Conservation (phyloP, 2,329 filamentous ascomycete species). For the Aphanoascus verrucosus region DNA sequence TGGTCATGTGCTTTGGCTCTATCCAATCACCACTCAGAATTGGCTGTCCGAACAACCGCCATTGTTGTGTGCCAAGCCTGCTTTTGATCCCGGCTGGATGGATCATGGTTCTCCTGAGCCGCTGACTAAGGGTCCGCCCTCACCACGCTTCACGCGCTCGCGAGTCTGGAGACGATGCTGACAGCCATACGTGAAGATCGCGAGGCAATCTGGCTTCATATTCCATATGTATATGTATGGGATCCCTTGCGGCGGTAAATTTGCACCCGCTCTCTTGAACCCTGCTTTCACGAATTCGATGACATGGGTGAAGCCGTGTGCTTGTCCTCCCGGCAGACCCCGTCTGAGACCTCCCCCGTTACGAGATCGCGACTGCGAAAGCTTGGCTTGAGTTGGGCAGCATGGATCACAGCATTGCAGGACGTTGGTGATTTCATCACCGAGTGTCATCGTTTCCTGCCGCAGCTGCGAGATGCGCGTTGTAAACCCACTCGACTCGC, state of each 20-base stretch:
- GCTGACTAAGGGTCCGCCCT: neutral
- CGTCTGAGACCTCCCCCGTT: neutral
- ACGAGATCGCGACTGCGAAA: neutral
- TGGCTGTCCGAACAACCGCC: conserved; percentile 5
- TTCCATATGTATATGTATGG: too few relatives aligned
- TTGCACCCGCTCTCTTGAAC: too few relatives aligned
- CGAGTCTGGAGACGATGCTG: neutral
- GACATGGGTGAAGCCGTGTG: too few relatives aligned
- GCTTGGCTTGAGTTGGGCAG: neutral
- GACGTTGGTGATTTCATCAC: neutral
- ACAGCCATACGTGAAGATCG: too few relatives aligned
- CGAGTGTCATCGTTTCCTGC: neutral
- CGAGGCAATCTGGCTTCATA: too few relatives aligned
- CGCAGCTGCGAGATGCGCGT: conserved; percentile 1
- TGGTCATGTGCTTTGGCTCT: conserved; percentile 16
- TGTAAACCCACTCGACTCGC: neutral
- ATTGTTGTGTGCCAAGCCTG: conserved; percentile 3
- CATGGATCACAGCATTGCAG: neutral
- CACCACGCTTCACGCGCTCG: neutral
- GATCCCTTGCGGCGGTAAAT: too few relatives aligned
- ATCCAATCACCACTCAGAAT: conserved; percentile 9
- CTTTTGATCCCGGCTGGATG: conserved; percentile 9
- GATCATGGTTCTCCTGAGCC: conserved; percentile 3
- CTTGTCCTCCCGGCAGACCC: too few relatives aligned
- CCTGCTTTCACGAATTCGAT: too few relatives aligned